These are phyloP conservation scores for Trichoderma guizhouense DNA, from an alignment of 2,329 filamentous ascomycete species.

Conservation along the genomic window DNA sequence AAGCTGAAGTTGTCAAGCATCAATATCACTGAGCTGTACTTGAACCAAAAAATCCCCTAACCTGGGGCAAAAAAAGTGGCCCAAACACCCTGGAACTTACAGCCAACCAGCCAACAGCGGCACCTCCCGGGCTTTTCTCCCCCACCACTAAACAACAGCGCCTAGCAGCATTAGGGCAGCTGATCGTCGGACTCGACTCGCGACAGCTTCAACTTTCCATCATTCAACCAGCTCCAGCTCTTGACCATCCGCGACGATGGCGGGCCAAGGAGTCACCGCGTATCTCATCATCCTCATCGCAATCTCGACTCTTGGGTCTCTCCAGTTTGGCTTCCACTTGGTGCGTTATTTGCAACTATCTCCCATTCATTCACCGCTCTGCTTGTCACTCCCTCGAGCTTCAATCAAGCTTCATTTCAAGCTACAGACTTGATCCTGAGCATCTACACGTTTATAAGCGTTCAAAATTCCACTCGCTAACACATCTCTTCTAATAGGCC, in stretches of 20 bases:
- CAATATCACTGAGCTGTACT: neutral
- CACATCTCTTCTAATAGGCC: conserved; percentile 46
- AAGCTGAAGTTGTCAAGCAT: neutral
- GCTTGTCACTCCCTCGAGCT: neutral
- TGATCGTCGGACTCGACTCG: neutral
- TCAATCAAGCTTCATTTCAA: neutral
- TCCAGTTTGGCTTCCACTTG: conserved; percentile 93
- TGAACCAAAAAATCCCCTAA: neutral
- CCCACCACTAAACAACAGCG: neutral
- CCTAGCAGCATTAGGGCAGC: neutral
- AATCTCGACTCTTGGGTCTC: conserved; percentile 76
- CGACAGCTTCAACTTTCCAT: neutral
- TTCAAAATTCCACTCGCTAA: neutral
- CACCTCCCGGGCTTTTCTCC: neutral
- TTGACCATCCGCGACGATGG: conserved; percentile 28
- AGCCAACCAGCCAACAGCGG: neutral
- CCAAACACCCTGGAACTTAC: neutral
- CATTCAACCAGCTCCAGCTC: neutral
- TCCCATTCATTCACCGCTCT: neutral
- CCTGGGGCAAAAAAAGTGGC: neutral
- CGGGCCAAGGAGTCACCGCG: conserved; percentile 47
- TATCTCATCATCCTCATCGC: conserved; percentile 76
- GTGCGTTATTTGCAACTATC: conserved; percentile 45
- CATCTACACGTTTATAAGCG: neutral
- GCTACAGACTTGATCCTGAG: neutral